Evolutionary conservation across 1,139 yeast species (phyloP), one percentile per base, ranked within the genome.

Genomic region (Hyphopichia burtonii): DNA sequence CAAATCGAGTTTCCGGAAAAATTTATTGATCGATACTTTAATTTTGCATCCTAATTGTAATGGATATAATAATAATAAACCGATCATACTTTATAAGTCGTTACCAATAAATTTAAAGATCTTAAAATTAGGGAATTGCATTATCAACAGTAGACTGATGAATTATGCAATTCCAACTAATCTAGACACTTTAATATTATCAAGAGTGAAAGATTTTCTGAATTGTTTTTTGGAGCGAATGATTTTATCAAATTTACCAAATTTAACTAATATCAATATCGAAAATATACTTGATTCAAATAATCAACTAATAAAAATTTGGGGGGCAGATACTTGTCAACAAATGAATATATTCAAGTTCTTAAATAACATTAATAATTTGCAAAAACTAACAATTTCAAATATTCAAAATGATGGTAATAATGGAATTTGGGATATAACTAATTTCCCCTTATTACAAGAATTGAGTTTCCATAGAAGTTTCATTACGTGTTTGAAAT

Each of bases 71-170:
- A 42, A 44, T 22, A 55, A 54, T 31, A 44, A 40, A 20, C 48
- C 49, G 2, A 41, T 47, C 6, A 27, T 22, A 5, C 30, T 52
- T 16, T 35, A 31, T 12, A 31, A 43, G n/a, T 41, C 48, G 9
- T 42, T 59, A 27, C 63, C 64, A 1, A 12, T 25, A 4, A 39
- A 43, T 25, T 37, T 58, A 11, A 41, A 39, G 6, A 19, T 18
- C 15, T 41, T 59, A n/a, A 39, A 38, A 14, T 42, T 59, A 19
- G 59, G 59, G 11, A 53, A 56, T 38, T 49, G 55, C 15, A 44
- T 45, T 2, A 42, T 58, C 7, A 38, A 44, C 12, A 39, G 38
- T 10, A 40, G 41, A n/a, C 44, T 47, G 7, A 17, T 43, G 20
- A 33, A 38, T 8, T 48, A 44, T 34, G 37, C 37, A 3, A 39